Evolutionary conservation across 768 basidiomycete genomes (phyloP).

Genomic region (Flagelloscypha sp.): DNA sequence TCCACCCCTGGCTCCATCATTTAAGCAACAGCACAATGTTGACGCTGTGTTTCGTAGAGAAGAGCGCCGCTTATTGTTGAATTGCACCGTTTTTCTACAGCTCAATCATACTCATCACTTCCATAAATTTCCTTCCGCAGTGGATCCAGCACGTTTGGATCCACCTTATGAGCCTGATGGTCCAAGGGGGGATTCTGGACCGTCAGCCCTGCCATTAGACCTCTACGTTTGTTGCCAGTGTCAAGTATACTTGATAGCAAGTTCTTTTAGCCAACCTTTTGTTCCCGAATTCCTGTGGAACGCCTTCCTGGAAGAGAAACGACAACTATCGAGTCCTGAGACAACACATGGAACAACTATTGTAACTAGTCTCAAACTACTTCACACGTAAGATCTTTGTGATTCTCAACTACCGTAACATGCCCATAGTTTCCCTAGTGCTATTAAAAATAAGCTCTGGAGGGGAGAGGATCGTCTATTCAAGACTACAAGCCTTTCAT

Average conservation of each 20-base stretch:
- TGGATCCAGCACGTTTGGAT: constrained; percentile 60
- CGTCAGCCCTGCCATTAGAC: constrained; percentile 56
- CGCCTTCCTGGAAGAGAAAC: constrained; percentile 52
- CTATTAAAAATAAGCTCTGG: constrained; percentile 72
- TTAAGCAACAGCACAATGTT: constrained; percentile 31
- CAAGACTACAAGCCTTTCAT: constrained; percentile 43
- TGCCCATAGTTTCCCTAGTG: constrained; percentile 30
- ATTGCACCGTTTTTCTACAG: constrained; percentile 18
- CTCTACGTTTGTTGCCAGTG: constrained; percentile 84
- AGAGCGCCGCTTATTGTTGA: neutral
- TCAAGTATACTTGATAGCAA: constrained; percentile 63
- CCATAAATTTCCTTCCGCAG: constrained; percentile 62
- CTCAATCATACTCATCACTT: constrained; percentile 76
- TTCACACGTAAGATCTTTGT: constrained; percentile 43
- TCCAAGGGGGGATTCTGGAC: constrained; percentile 48
- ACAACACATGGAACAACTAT: constrained; percentile 48
- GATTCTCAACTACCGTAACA: constrained; percentile 3
- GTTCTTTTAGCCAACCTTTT: constrained; percentile 62
- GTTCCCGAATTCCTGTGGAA: constrained; percentile 57
- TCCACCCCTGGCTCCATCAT: constrained; percentile 55
- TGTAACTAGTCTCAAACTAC: constrained; percentile 53
- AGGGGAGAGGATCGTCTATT: constrained; percentile 54
- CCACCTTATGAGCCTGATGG: constrained; percentile 50
- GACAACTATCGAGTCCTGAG: constrained; percentile 46
- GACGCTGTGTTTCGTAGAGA: no score